Conservation (phyloP, 257 asterid species). For the Dorcoceras hygrometricum region DNA sequence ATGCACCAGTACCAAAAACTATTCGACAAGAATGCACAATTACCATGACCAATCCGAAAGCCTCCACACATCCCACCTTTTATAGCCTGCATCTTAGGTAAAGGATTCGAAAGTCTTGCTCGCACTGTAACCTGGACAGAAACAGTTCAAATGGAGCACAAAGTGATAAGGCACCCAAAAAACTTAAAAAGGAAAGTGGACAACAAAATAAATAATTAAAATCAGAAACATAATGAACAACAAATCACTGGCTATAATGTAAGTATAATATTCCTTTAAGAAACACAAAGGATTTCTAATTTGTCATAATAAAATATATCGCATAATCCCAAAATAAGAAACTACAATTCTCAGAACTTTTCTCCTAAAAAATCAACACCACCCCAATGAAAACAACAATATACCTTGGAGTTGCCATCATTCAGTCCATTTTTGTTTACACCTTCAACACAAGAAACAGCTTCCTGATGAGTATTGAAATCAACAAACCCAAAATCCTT, state of each 20-base stretch:
- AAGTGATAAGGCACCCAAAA: not conserved
- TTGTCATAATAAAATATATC: slow-evolving; percentile 5
- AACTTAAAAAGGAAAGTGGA: not conserved
- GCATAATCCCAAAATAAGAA: slow-evolving; percentile 14
- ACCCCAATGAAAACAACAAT: slow-evolving; percentile 10
- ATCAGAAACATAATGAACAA: slow-evolving; percentile 7
- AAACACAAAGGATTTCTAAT: not conserved
- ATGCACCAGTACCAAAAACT: slow-evolving; percentile 29
- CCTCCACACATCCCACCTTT: slow-evolving; percentile 69
- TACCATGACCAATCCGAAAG: slow-evolving; percentile 42
- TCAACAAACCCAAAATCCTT: slow-evolving; percentile 69
- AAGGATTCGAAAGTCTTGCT: slow-evolving; percentile 63
- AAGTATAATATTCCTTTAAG: not conserved
- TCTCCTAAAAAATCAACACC: slow-evolving; percentile 16
- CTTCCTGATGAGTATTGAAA: slow-evolving; percentile 54
- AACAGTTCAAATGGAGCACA: slow-evolving; percentile 17
- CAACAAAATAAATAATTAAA: not conserved
- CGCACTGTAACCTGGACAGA: slow-evolving; percentile 44
- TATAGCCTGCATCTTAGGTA: slow-evolving; percentile 61
- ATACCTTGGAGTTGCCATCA: slow-evolving; percentile 57
- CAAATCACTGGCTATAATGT: slow-evolving; percentile 4
- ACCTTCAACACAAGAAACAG: slow-evolving; percentile 53
- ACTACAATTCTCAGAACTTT: not conserved
- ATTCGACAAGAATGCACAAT: slow-evolving; percentile 30
- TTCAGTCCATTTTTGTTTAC: slow-evolving; percentile 43